Base-by-base conservation (phyloP, 2,329 filamentous ascomycete genomes). In the Colletotrichum theobromicola region DNA sequence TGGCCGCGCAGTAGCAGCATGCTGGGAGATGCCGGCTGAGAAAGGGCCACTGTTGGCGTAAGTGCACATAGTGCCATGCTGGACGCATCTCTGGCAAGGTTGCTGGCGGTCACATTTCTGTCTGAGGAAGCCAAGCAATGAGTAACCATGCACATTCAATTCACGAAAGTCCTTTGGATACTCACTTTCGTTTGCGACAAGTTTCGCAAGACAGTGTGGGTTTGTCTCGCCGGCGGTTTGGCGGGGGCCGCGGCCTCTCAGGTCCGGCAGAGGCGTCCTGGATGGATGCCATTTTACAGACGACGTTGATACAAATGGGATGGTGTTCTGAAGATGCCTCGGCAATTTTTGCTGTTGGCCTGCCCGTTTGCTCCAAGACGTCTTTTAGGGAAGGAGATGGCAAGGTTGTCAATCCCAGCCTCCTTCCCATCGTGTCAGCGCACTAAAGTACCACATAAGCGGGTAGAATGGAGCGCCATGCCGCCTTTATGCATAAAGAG, bases 141-240 rank as follows among this genome's bases (percentile, higher is more conserved):
- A 16, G 30, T 5, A 21, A 62, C 30, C 2, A 62, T 37, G 21
- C 18, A 15, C 7, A 61, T 30, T 62, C 30, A 16, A 28, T 7
- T n/a, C 24, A 21, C 37, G 13, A 28, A 15, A 10, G 32, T 21
- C 18, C 24, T 16, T 16, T 0, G 37, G 16, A 16, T 28, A 24
- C 79, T 78, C 75, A 84, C 83, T 84, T 84, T 53, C 83, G 79
- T 26, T 78, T 77, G 12, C 83, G 76, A 73, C 83, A 85, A 18
- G 77, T 74, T 50, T 81, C 81, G 73, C 83, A 85, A 2, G 82
- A 83, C 5, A 84, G 77, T 64, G 82, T 80, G 7, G 77, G 79
- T 60, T 83, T 82, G n/a, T 84, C 82, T 50, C 83, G 76, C 12
- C 80, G 79, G 15, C 82, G 80, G 60, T 78, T 80, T 24, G 74